Evolutionary conservation across 805 yeast species (phyloP), one percentile per base, ranked within the genome.

Genomic region (Starmerella sp.): DNA sequence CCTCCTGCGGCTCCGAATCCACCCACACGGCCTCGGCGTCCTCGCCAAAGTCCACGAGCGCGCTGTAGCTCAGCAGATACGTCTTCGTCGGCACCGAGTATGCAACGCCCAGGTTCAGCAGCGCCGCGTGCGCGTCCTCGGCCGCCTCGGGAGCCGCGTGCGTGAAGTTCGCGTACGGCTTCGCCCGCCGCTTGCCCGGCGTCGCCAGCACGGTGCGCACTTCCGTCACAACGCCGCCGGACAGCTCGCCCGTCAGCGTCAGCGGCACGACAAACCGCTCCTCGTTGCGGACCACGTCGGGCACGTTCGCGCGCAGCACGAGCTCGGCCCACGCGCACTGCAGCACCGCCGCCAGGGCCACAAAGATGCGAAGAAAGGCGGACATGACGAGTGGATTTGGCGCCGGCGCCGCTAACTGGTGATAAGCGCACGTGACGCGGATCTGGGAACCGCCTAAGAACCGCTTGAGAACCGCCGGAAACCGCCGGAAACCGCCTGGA

Each of bases 61-160:
- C 70, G 62, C 77, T 78, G 62, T 86, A 72, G 34, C 78, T 77
- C 51, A 88, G 67, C 51, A 73, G 74, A 70, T 86, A 95, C 46
- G 71, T 72, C 51, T 59, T 55, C 14, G 55, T 41, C 38, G 65
- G 62, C 54, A 62, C 52, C 5, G 61, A 53, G 51, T 57, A 61
- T 8, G 44, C 45, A 3, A 60, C 54, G 6, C 8, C 8, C 32
- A 56, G 29, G 28, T 17, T 15, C 35, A 32, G 31, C n/a, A 36
- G 9, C 14, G 28, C 7, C 37, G 45, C 46, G 32, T 45, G 52
- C 47, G 29, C 29, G 22, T n/a, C 46, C 37, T 28, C 10, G 11
- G 29, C 36, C 10, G 30, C 44, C 32, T 28, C 5, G 29, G 32
- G 31, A 31, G 42, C 41, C n/a, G 31, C 29, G 56, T 58, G 61